These are phyloP conservation scores for Botrytis squamosa DNA, from an alignment of 2,329 filamentous ascomycete species.

Conservation along the genomic window DNA sequence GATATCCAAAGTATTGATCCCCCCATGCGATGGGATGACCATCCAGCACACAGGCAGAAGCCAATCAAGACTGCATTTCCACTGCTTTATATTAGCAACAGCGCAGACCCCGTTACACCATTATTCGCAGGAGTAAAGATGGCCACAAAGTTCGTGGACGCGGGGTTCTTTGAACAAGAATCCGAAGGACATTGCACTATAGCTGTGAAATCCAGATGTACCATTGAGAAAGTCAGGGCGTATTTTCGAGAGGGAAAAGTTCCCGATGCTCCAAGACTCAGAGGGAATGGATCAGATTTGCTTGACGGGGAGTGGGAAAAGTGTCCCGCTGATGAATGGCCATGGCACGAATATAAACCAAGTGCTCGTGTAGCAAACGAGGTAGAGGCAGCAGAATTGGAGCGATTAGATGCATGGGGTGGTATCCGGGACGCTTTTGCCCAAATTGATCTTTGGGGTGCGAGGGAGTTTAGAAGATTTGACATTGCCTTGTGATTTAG, in stretches of 20 bases:
- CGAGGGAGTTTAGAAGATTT: not conserved
- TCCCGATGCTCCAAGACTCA: slow-evolving; percentile 27
- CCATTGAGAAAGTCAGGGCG: slow-evolving; percentile 30
- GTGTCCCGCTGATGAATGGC: slow-evolving; percentile 35
- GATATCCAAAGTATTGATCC: slow-evolving; percentile 31
- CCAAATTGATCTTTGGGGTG: slow-evolving; percentile 8
- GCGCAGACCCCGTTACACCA: slow-evolving; percentile 43
- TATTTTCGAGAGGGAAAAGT: slow-evolving; percentile 35
- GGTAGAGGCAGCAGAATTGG: not conserved
- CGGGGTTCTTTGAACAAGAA: slow-evolving; percentile 36
- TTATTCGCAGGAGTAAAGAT: slow-evolving; percentile 37
- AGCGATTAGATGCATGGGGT: slow-evolving; percentile 15
- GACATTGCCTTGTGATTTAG: slow-evolving; percentile 4
- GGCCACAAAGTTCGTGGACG: slow-evolving; percentile 33
- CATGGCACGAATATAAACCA: slow-evolving; percentile 20
- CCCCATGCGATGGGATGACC: slow-evolving; percentile 37
- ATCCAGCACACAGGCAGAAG: slow-evolving; percentile 31
- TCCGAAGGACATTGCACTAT: slow-evolving; percentile 35
- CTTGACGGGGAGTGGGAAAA: slow-evolving; percentile 32
- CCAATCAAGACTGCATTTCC: slow-evolving; percentile 42
- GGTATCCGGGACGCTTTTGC: slow-evolving; percentile 13
- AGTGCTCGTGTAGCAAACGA: not conserved
- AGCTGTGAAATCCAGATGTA: slow-evolving; percentile 32
- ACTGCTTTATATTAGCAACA: slow-evolving; percentile 44
- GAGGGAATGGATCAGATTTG: slow-evolving; percentile 23